Evolutionary conservation across 768 basidiomycete species (phyloP), one percentile per base, ranked within the genome.

Genomic region (Russula griseocarnosa): DNA sequence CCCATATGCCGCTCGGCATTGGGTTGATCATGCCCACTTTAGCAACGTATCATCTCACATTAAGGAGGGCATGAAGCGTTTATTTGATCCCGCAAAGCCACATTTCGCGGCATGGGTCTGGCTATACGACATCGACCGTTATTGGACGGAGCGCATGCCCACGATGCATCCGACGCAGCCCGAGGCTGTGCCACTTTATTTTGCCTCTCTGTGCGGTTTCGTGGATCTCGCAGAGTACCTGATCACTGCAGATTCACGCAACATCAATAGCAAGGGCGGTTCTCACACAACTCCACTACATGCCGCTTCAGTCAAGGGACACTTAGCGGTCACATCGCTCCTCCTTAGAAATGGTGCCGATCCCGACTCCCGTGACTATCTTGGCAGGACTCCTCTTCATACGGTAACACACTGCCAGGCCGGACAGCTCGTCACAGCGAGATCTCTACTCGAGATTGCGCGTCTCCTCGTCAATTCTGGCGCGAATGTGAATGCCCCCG

Each of bases 21-120:
- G 64, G 64, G 18, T 66, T 3, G 54, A 62, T 6, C 64, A 66
- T 5, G 49, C 40, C 1, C 9, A 50, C 7, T 34, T 50, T 18
- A 32, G 1, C 22, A 9, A 34, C 16, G 58, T 64, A 3, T 55
- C 58, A 18, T 50, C 16, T 0, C 18, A 10, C 4, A n/a, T 55
- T 8, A 24, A 46, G 38, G 58, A 60, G 9, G 1, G 28, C 1
- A 60, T 60, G 63, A 26, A 32, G 24, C n/a, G 11, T 1, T 22
- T 64, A 1, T 64, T 64, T n/a, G 63, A 64, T 16, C 47, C 7
- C 1, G 36, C 20, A 0, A 34, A 50, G 18, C 52, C 63, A 3
- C 52, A 55, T 40, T 60, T 64, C 38, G 26, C 58, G 1, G 30
- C 53, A 16, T 64, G 63, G 63, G 22, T 60, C 16, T 64, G 63